Conservation (phyloP, 2,329 filamentous ascomycete species). For the Colletotrichum caudatum region DNA sequence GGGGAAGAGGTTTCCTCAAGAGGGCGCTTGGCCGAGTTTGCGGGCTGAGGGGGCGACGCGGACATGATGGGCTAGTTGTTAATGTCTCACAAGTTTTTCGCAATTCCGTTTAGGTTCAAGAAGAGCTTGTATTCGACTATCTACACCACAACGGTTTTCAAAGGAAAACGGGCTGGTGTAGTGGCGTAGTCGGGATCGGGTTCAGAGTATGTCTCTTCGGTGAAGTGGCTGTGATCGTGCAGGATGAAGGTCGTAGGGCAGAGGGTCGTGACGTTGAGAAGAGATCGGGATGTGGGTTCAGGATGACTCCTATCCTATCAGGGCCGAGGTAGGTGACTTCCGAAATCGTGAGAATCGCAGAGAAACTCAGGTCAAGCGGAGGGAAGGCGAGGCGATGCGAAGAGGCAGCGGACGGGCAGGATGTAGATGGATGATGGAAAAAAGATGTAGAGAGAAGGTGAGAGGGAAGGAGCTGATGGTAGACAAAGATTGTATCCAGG, state of each 20-base stretch:
- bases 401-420: slow-evolving; percentile 37
- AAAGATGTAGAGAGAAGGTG: slow-evolving; percentile 38
- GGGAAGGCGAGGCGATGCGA: slow-evolving; percentile 34
- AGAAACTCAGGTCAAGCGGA: slow-evolving; percentile 41
- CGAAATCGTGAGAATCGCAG: slow-evolving; percentile 41
- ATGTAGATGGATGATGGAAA: slow-evolving; percentile 33
- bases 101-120: slow-evolving; percentile 58
- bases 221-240: slow-evolving; percentile 43
- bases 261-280: slow-evolving; percentile 41
- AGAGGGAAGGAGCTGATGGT: slow-evolving; percentile 38
- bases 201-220: slow-evolving; percentile 48
- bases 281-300: slow-evolving; percentile 39
- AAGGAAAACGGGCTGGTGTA: slow-evolving; percentile 95
- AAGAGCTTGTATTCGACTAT: slow-evolving; percentile 65
- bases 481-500: slow-evolving; percentile 44
- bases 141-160: slow-evolving; percentile 85
- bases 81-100: slow-evolving; percentile 43
- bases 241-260: slow-evolving; percentile 42
- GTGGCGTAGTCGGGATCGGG: slow-evolving; percentile 63
- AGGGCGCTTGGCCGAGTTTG: slow-evolving; percentile 86
- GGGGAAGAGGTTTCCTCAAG: slow-evolving; percentile 97
- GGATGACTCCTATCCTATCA: slow-evolving; percentile 41
- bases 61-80: slow-evolving; percentile 68
- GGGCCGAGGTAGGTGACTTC: slow-evolving; percentile 39
- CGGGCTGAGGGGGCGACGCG: slow-evolving; percentile 74